phyloP scores from a whole-genome alignment of 306 rosid genomes.

The Cicer chorassanicum region DNA sequence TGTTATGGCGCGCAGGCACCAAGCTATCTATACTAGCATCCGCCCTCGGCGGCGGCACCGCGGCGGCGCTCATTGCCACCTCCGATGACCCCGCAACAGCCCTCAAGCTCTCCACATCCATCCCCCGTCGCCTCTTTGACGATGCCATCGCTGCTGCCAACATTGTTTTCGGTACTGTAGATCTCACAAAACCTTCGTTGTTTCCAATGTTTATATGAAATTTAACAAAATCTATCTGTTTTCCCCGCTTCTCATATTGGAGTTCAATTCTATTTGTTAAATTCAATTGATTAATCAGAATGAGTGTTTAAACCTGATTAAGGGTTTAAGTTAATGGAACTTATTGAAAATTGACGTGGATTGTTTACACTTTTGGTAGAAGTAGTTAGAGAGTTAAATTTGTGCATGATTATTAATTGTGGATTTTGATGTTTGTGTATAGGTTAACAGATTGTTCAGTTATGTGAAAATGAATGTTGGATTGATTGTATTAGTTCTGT shows the following conservation, averaged over 20 bases:
- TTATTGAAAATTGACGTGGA: constrained; percentile 23
- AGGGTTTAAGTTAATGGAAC: constrained; percentile 38
- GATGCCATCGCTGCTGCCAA: constrained; percentile 72
- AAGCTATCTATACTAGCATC: constrained; percentile 62
- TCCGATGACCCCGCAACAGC: constrained; percentile 80
- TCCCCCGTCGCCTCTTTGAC: constrained; percentile 81
- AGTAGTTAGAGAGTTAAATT: background rate
- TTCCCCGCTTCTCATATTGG: background rate
- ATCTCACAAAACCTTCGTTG: constrained; percentile 35
- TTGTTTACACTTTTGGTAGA: background rate
- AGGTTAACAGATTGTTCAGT: background rate
- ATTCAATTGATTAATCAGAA: constrained; percentile 18
- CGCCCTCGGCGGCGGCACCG: constrained; percentile 66
- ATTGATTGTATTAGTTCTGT: constrained; percentile 20
- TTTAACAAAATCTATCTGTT: background rate
- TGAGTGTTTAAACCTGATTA: constrained; percentile 24
- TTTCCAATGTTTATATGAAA: constrained; percentile 12
- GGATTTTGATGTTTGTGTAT: constrained; percentile 36
- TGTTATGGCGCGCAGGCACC: constrained; percentile 77
- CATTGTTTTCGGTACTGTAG: constrained; percentile 74
- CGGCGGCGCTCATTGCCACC: constrained; percentile 68
- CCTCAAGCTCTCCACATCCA: constrained; percentile 70
- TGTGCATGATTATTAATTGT: constrained; percentile 6
- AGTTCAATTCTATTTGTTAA: constrained; percentile 5
- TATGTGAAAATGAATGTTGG: constrained; percentile 42